phyloP scores from a whole-genome alignment of 2,329 filamentous ascomycete genomes.

The Escovopsis sp. region DNA sequence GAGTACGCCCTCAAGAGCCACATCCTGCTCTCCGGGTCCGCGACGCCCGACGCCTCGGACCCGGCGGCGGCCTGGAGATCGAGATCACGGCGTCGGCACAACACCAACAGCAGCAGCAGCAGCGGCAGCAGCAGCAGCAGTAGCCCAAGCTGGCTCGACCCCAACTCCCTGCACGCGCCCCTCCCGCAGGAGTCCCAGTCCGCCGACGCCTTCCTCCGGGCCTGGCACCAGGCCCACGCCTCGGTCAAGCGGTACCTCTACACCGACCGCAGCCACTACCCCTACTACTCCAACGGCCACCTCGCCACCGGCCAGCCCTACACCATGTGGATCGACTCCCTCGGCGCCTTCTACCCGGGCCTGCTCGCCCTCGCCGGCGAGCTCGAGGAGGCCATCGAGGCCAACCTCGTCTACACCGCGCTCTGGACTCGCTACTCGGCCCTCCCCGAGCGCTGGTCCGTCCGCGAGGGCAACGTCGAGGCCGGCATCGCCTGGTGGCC shows the following conservation, averaged over 20 bases:
- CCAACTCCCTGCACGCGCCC: conserved; percentile 45
- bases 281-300: conserved; percentile 87
- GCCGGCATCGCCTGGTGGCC: conserved; percentile 88
- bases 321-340: conserved; percentile 89
- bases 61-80: too few relatives aligned
- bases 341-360: conserved; percentile 90
- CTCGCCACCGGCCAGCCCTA: conserved; percentile 74
- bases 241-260: conserved; percentile 89
- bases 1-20: conserved; percentile 95
- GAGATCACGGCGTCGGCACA: conserved; percentile 26
- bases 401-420: conserved; percentile 79
- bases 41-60: conserved; percentile 32
- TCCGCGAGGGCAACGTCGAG: conserved; percentile 69
- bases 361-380: conserved; percentile 75
- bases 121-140: conserved; percentile 10
- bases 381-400: conserved; percentile 77
- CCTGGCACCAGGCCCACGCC: conserved; percentile 73
- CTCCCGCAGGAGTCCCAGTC: conserved; percentile 52
- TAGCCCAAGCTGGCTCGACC: conserved; percentile 38
- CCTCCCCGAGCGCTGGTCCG: conserved; percentile 86
- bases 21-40: conserved; percentile 69
- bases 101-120: too few relatives aligned
- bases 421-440: conserved; percentile 93
- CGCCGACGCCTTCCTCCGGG: conserved; percentile 61
- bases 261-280: conserved; percentile 59